A percentile compares a stretch with the other conserved stretches of the same genome.
Conservation (phyloP, 345 rosid species). For the Acer saccharum region DNA sequence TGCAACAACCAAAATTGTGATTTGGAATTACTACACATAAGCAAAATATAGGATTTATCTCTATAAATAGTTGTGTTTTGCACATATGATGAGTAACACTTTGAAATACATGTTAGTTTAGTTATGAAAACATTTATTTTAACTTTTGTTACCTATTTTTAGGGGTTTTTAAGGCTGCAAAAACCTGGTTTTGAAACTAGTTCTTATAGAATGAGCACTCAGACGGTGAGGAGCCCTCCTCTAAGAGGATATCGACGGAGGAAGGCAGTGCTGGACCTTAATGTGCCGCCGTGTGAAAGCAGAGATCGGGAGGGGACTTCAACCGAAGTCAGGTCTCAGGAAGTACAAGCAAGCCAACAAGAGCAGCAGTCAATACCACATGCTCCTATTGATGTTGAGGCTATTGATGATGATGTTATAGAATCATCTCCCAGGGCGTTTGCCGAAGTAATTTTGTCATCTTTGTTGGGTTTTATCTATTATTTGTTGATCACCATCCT, state of each 20-base stretch:
- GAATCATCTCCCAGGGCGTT: constrained; percentile 77
- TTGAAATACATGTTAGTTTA: background rate
- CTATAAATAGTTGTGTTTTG: background rate
- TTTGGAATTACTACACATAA: background rate
- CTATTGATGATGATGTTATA: constrained; percentile 78
- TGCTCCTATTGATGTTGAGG: constrained; percentile 68
- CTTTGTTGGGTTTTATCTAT: background rate
- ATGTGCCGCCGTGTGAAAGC: constrained; percentile 51
- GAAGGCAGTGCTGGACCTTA: constrained; percentile 52
- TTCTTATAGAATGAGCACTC: constrained; percentile 45
- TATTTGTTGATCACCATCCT: constrained; percentile 4
- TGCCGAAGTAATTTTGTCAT: constrained; percentile 51
- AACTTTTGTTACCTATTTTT: background rate
- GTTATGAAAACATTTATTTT: background rate
- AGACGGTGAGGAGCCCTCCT: constrained; percentile 35
- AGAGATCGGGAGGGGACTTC: constrained; percentile 66
- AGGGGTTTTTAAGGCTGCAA: constrained; percentile 2
- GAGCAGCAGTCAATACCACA: constrained; percentile 30
- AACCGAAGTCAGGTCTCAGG: constrained; percentile 28
- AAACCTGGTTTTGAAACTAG: background rate
- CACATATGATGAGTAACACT: background rate
- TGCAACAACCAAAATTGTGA: background rate
- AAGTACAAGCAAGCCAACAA: constrained; percentile 30
- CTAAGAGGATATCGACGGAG: constrained; percentile 56
- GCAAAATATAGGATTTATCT: background rate